Conservation (phyloP, 2,329 filamentous ascomycete species). For the Karstenula rhodostoma region DNA sequence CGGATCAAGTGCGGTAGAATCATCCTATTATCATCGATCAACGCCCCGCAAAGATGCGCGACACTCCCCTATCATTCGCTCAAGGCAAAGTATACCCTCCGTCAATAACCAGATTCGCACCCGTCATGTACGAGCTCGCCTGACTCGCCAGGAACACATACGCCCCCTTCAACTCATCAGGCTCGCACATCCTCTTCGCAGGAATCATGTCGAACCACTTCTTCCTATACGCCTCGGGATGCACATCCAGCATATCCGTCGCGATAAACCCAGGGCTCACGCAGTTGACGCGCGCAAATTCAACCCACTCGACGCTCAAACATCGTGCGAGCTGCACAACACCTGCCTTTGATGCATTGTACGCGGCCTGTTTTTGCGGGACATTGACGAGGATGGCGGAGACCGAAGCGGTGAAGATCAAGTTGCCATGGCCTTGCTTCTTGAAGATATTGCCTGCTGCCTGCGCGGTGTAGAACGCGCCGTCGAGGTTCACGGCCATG, state of each 20-base stretch:
- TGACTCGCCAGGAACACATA: conserved; percentile 25
- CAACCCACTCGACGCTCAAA: conserved; percentile 33
- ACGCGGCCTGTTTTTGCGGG: conserved; percentile 80
- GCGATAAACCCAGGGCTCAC: conserved; percentile 89
- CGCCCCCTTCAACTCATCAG: conserved; percentile 50
- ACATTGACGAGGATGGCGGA: conserved; percentile 56
- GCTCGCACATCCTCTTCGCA: conserved; percentile 47
- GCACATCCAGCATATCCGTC: conserved; percentile 62
- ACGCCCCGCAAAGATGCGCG: background rate
- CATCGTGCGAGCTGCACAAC: conserved; percentile 31
- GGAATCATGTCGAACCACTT: conserved; percentile 50
- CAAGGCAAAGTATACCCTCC: conserved; percentile 15
- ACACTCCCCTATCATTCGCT: background rate
- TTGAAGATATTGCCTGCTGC: conserved; percentile 66
- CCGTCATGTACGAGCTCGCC: conserved; percentile 24
- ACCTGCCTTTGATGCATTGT: conserved; percentile 66
- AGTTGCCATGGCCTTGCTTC: conserved; percentile 72
- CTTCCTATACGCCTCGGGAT: conserved; percentile 42
- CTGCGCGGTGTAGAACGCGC: conserved; percentile 80
- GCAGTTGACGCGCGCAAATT: conserved; percentile 71
- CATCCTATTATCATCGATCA: too few relatives aligned
- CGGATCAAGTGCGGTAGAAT: background rate
- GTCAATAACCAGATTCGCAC: conserved; percentile 17
- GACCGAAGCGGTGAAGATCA: conserved; percentile 78
- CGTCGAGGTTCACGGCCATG: conserved; percentile 83